These are phyloP conservation scores for Brassica rapa DNA, from an alignment of 345 rosid genomes.

Conservation along the genomic window DNA sequence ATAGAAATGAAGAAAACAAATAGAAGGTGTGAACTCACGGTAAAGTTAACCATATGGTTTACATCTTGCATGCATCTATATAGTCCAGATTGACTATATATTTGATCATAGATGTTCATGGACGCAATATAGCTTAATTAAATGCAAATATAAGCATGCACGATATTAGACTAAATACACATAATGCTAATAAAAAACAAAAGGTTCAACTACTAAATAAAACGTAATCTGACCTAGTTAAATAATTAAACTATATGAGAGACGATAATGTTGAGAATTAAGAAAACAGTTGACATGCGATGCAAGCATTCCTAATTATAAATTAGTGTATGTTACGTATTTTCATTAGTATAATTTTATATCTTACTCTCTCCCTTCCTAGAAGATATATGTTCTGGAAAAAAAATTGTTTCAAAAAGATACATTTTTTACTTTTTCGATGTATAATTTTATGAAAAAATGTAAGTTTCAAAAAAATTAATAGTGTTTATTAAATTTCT, in stretches of 20 bases:
- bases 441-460: too few relatives aligned
- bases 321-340: neutral
- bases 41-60: neutral
- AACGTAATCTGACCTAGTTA: neutral
- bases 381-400: too few relatives aligned
- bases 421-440: too few relatives aligned
- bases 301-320: neutral
- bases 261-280: neutral
- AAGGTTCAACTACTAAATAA: neutral
- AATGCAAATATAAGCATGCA: neutral
- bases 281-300: constrained; percentile 14
- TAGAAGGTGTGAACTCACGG: neutral
- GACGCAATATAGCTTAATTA: neutral
- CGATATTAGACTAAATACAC: neutral
- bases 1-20: neutral
- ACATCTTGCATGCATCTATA: neutral
- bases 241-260: neutral
- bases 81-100: neutral
- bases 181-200: neutral
- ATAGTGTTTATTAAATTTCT: too few relatives aligned
- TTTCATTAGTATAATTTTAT: neutral
- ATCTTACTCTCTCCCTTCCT: too few relatives aligned
- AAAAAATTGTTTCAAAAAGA: too few relatives aligned
- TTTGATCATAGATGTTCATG: neutral
- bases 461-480: too few relatives aligned